A percentile compares a stretch with the other conserved stretches of the same genome.
Conservation (phyloP, 2,329 filamentous ascomycete species). For the Cladosporium sp. region DNA sequence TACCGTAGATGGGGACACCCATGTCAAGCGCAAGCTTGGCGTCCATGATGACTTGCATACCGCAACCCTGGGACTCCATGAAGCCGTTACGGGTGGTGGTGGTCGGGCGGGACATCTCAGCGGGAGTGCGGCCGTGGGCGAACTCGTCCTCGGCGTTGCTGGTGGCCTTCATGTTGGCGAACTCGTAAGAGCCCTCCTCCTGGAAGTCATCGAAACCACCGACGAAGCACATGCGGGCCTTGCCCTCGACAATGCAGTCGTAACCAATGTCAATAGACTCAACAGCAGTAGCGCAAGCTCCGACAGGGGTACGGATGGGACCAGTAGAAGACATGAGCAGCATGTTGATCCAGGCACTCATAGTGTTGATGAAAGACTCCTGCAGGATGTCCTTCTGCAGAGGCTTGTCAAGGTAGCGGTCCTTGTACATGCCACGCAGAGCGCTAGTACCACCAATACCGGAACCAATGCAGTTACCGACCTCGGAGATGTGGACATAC, state of each 20-base stretch:
- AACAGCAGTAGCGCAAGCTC: constrained; percentile 94
- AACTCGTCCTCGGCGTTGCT: constrained; percentile 98
- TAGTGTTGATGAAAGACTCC: constrained; percentile 99
- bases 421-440: constrained; percentile 96
- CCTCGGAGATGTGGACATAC: constrained; percentile 96
- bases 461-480: constrained; percentile 97
- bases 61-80: constrained; percentile 98
- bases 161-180: constrained; percentile 99
- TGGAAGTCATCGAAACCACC: constrained; percentile 99
- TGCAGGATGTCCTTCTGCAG: constrained; percentile 98
- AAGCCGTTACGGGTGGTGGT: constrained; percentile 97
- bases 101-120: constrained; percentile 96
- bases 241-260: constrained; percentile 97
- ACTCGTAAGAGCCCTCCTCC: constrained; percentile 98
- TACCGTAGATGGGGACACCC: constrained; percentile 96
- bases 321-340: constrained; percentile 93
- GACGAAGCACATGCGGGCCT: constrained; percentile 94
- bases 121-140: constrained; percentile 87
- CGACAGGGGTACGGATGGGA: constrained; percentile 97
- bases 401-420: constrained; percentile 93
- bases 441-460: constrained; percentile 95
- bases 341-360: constrained; percentile 99
- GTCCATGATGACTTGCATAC: constrained; percentile 98
- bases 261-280: constrained; percentile 98
- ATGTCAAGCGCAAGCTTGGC: constrained; percentile 94